Percentiles rank a stretch among this genome's conserved stretches.
These are phyloP conservation scores for Panicum virgatum DNA, from an alignment of 202 grass and related monocot genomes.

Conservation along the genomic window DNA sequence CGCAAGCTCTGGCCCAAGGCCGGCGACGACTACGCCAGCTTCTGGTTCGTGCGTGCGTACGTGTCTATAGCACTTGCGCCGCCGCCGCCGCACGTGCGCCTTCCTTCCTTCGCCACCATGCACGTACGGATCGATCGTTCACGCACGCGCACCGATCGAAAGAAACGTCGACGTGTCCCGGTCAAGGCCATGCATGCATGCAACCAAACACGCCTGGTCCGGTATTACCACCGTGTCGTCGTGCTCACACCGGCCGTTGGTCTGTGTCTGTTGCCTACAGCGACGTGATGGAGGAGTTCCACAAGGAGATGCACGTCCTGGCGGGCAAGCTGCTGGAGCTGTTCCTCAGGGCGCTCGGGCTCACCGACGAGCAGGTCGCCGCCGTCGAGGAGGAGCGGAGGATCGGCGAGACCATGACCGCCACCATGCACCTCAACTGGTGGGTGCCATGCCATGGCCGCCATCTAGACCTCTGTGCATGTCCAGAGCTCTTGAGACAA, in stretches of 20 bases:
- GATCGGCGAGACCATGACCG: slow-evolving; percentile 44
- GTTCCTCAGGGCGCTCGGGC: slow-evolving; percentile 61
- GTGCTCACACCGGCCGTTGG: not conserved
- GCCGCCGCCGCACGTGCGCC: not conserved
- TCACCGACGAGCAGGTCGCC: slow-evolving; percentile 52
- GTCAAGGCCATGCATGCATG: slow-evolving; percentile 45
- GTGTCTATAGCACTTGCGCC: too few species aligned
- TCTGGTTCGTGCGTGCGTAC: slow-evolving; percentile 73
- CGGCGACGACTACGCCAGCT: slow-evolving; percentile 61
- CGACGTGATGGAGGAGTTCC: slow-evolving; percentile 76
- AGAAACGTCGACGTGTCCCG: not conserved
- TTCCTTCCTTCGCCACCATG: not conserved
- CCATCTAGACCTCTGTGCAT: not conserved
- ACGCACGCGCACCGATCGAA: not conserved
- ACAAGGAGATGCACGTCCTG: slow-evolving; percentile 47
- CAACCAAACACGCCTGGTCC: not conserved
- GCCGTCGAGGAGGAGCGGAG: slow-evolving; percentile 34
- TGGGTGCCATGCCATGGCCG: not conserved
- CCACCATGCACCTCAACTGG: slow-evolving; percentile 77
- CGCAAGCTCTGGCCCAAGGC: slow-evolving; percentile 83
- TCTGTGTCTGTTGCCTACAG: slow-evolving; percentile 33
- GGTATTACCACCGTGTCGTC: too few species aligned
- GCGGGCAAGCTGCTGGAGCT: slow-evolving; percentile 44
- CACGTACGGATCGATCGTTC: not conserved
- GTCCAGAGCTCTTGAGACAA: not conserved